Conservation (phyloP, 352 stramenopile genomes). For the Bremia lactucae region DNA sequence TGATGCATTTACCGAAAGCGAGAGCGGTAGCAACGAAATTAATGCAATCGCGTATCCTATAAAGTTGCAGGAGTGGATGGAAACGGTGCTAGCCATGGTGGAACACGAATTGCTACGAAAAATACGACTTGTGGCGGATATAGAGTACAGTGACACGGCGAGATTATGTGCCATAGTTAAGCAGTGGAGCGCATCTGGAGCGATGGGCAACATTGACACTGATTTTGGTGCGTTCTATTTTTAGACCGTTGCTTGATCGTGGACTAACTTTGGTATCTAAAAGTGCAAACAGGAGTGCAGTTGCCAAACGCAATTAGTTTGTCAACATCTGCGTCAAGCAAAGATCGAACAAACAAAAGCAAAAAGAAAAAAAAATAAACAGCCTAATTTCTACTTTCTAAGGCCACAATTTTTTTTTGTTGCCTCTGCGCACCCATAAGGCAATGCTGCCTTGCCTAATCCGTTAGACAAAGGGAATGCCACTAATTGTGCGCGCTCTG, state of each 20-base stretch:
- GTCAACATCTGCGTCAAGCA: background rate
- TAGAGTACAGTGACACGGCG: constrained; percentile 41
- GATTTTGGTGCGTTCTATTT: constrained; percentile 31
- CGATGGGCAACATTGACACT: constrained; percentile 32
- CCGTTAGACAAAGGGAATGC: constrained; percentile 86
- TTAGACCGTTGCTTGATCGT: background rate
- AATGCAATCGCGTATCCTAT: constrained; percentile 11
- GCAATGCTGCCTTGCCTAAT: constrained; percentile 2
- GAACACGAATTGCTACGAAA: constrained; percentile 57
- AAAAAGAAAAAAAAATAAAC: constrained; percentile 45
- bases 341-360: constrained; percentile 11
- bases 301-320: constrained; percentile 15
- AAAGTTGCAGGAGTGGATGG: constrained; percentile 60
- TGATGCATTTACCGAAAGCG: constrained; percentile 15
- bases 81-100: constrained; percentile 56
- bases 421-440: constrained; percentile 1
- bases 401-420: background rate
- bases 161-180: constrained; percentile 27
- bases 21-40: constrained; percentile 16
- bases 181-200: constrained; percentile 31
- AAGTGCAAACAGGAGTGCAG: constrained; percentile 35
- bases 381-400: too few relatives aligned
- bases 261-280: background rate
- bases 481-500: constrained; percentile 77
- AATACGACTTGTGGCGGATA: constrained; percentile 29